phyloP scores from a whole-genome alignment of 768 basidiomycete genomes.

The Lyophyllum semitale region DNA sequence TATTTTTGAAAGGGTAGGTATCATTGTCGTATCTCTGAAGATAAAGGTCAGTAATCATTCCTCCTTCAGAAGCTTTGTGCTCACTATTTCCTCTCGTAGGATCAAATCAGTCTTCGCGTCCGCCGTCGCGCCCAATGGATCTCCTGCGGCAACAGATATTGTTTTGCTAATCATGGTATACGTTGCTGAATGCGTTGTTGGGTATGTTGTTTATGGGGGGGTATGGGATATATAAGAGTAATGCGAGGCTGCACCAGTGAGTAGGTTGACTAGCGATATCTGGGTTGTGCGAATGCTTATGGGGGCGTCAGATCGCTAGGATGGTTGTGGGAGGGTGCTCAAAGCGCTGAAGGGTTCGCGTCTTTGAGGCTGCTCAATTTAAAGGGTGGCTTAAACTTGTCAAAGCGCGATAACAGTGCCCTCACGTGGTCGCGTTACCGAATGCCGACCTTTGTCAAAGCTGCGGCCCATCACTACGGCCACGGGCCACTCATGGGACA shows the following conservation, averaged over 20 bases:
- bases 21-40: background rate
- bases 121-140: background rate
- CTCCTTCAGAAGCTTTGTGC: background rate
- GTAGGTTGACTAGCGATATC: background rate
- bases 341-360: background rate
- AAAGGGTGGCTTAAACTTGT: too few species aligned
- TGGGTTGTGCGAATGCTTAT: background rate
- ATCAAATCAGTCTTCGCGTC: background rate
- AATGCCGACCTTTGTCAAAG: constrained; percentile 8
- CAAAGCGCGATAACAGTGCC: constrained; percentile 1
- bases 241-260: background rate
- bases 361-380: background rate
- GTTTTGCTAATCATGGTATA: background rate
- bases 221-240: background rate
- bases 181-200: background rate
- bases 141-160: background rate
- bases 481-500: background rate
- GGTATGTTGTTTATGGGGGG: background rate
- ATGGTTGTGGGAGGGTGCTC: background rate
- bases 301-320: background rate
- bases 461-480: background rate
- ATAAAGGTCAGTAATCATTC: background rate
- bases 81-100: background rate
- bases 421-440: constrained; percentile 6
- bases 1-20: background rate